phyloP scores from a whole-genome alignment of 768 basidiomycete genomes.

The Boletus edulis region DNA sequence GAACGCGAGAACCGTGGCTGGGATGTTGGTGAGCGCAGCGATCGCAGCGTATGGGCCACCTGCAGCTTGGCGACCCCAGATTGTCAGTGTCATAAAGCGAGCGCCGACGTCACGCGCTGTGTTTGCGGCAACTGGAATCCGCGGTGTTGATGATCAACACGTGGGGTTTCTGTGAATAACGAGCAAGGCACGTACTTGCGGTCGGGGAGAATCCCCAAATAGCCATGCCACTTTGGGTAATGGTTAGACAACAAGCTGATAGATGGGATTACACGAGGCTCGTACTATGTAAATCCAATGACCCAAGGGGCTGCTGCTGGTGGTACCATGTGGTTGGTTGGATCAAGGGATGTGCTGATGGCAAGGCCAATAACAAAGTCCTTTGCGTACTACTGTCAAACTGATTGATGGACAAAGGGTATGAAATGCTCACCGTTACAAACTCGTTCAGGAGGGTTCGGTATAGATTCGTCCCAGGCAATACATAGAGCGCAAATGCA shows the following conservation, averaged over 20 bases:
- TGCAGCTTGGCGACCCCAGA: constrained; percentile 53
- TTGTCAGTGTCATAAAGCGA: constrained; percentile 56
- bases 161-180: not conserved
- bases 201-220: constrained; percentile 61
- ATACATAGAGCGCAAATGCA: constrained; percentile 37
- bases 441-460: constrained; percentile 41
- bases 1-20: constrained; percentile 55
- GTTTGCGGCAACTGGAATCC: constrained; percentile 53
- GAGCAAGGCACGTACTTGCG: constrained; percentile 35
- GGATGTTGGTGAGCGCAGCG: constrained; percentile 63
- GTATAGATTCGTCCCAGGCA: constrained; percentile 30
- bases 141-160: not conserved
- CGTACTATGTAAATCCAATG: constrained; percentile 60
- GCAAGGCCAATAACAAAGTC: constrained; percentile 22
- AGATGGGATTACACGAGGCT: not conserved
- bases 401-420: not conserved
- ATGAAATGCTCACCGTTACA: constrained; percentile 27
- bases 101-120: constrained; percentile 68
- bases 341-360: constrained; percentile 35
- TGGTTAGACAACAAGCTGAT: not conserved
- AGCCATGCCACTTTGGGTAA: constrained; percentile 42
- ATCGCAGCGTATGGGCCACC: constrained; percentile 62
- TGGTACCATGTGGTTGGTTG: constrained; percentile 56
- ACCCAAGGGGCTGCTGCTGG: constrained; percentile 51
- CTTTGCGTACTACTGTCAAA: constrained; percentile 5